Percentiles rank a stretch among this genome's conserved stretches.
Evolutionary conservation across 768 basidiomycete genomes (phyloP).

Genomic region (Russula compacta): DNA sequence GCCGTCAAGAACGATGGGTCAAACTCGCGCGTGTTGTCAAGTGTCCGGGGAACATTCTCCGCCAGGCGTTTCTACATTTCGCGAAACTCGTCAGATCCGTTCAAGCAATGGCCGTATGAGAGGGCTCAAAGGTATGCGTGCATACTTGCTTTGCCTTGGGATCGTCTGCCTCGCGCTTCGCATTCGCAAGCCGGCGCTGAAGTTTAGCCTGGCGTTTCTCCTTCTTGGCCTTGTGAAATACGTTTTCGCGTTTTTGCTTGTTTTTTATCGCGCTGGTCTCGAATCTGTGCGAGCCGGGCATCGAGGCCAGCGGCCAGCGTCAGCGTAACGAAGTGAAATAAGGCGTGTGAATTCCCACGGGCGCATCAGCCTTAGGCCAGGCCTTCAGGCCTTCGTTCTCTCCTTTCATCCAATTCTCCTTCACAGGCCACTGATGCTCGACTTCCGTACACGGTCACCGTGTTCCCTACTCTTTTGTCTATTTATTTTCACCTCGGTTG

Average conservation of each 20-base stretch:
- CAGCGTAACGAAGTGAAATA: no score
- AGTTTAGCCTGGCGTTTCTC: constrained; percentile 76
- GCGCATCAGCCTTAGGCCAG: background rate
- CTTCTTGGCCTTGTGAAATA: constrained; percentile 63
- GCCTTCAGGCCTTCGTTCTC: no score
- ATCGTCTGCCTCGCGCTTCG: constrained; percentile 68
- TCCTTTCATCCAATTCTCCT: background rate
- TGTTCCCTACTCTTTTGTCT: constrained; percentile 29
- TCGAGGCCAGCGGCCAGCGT: background rate
- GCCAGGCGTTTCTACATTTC: constrained; percentile 60
- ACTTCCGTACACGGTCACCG: constrained; percentile 9
- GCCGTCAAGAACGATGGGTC: constrained; percentile 59
- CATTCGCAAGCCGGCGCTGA: constrained; percentile 64
- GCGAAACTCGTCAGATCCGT: background rate
- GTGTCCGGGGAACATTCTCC: constrained; percentile 81
- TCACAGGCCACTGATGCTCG: constrained; percentile 5
- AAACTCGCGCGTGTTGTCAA: constrained; percentile 89
- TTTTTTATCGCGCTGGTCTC: constrained; percentile 71
- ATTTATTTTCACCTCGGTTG: constrained; percentile 35
- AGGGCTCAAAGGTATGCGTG: background rate
- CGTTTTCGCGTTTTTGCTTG: constrained; percentile 79
- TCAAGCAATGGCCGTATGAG: background rate
- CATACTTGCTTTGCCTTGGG: constrained; percentile 71
- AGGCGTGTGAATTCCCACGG: background rate
- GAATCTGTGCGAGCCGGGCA: constrained; percentile 50